Evolutionary conservation across 2,329 filamentous ascomycete genomes (phyloP).

Genomic region (Trichoderma sp.): DNA sequence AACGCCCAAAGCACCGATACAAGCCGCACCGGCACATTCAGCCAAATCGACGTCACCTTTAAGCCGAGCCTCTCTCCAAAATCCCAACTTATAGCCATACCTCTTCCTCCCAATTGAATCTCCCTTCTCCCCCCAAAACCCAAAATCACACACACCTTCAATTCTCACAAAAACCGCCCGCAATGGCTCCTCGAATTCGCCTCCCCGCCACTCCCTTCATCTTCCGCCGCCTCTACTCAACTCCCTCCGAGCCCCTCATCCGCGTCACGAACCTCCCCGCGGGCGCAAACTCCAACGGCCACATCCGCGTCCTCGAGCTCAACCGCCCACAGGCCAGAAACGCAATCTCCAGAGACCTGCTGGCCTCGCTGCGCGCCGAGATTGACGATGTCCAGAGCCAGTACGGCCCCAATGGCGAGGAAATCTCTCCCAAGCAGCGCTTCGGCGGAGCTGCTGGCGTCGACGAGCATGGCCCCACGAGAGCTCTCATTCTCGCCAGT

Average conservation of each 20-base stretch:
- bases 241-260: conserved; percentile 59
- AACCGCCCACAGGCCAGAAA: conserved; percentile 86
- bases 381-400: conserved; percentile 71
- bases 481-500: conserved; percentile 82
- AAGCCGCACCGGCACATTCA: conserved; percentile 25
- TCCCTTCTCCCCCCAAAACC: background rate
- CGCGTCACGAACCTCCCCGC: conserved; percentile 75
- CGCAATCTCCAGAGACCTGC: conserved; percentile 80
- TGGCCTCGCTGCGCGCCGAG: conserved; percentile 71
- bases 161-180: conserved; percentile 16
- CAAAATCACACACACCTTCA: background rate
- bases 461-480: conserved; percentile 62
- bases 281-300: conserved; percentile 64
- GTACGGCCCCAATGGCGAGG: conserved; percentile 60
- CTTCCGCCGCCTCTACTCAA: conserved; percentile 47
- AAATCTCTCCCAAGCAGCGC: conserved; percentile 47
- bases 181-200: conserved; percentile 42
- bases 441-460: conserved; percentile 52
- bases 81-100: background rate
- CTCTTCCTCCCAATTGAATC: background rate
- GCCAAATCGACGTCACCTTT: conserved; percentile 21
- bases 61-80: conserved; percentile 16
- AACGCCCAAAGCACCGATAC: conserved; percentile 15
- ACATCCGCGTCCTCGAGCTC: conserved; percentile 85
- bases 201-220: conserved; percentile 31